phyloP scores from a whole-genome alignment of 2,329 filamentous ascomycete genomes.

The Aspergillus pseudoterreus region DNA sequence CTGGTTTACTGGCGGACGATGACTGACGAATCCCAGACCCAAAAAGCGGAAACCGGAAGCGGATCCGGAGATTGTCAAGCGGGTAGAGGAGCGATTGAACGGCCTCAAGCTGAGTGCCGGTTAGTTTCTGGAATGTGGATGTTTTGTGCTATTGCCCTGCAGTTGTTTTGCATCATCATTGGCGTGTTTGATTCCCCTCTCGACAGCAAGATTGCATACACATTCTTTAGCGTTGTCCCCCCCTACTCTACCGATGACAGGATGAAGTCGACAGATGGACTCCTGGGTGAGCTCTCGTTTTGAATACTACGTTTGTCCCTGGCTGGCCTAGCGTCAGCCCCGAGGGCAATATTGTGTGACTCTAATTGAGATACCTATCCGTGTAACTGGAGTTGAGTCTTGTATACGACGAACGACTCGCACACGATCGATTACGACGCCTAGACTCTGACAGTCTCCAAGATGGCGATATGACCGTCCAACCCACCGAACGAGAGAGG shows the following conservation, averaged over 20 bases:
- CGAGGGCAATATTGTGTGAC: neutral
- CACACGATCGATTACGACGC: too few relatives aligned
- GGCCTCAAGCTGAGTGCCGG: slow-evolving; percentile 1
- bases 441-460: too few relatives aligned
- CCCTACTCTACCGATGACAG: neutral
- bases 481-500: neutral
- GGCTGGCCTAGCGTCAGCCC: neutral
- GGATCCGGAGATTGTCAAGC: slow-evolving; percentile 36
- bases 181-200: slow-evolving; percentile 1
- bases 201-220: neutral
- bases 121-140: neutral
- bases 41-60: slow-evolving; percentile 38
- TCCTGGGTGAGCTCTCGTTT: neutral
- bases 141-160: neutral
- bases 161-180: neutral
- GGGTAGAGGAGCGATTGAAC: slow-evolving; percentile 39
- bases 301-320: neutral
- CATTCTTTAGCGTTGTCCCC: neutral
- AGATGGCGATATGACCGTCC: neutral
- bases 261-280: neutral
- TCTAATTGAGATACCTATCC: too few relatives aligned
- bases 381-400: neutral
- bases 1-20: neutral
- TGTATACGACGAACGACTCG: too few relatives aligned
- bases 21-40: slow-evolving; percentile 27